A percentile compares a stretch with the other conserved stretches of the same genome.
These are phyloP conservation scores for Glycyrrhiza uralensis DNA, from an alignment of 306 rosid genomes.

Conservation along the genomic window DNA sequence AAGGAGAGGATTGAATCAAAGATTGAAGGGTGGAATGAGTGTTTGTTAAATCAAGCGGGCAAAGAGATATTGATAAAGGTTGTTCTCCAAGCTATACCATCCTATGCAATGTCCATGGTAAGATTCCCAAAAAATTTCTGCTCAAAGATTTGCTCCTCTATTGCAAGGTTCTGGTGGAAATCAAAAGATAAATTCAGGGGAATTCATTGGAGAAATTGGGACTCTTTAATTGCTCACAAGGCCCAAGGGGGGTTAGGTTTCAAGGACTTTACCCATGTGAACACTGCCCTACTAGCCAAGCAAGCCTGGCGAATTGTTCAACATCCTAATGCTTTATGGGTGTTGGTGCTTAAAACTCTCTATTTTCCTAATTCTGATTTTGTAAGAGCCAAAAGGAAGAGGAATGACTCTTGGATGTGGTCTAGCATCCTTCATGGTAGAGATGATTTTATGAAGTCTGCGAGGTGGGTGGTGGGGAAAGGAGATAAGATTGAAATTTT, in stretches of 20 bases:
- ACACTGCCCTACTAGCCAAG: not conserved
- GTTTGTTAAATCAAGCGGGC: not conserved
- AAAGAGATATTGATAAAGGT: not conserved
- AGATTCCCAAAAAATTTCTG: not conserved
- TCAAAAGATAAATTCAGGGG: not conserved
- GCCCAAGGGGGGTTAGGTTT: not conserved
- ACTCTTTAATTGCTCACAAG: not conserved
- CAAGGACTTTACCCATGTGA: not conserved
- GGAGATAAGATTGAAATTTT: too few relatives aligned
- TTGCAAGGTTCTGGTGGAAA: not conserved
- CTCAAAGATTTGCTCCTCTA: not conserved
- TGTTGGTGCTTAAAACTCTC: too few relatives aligned
- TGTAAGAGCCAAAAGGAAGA: too few relatives aligned
- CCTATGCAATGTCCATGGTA: not conserved
- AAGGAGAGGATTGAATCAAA: not conserved
- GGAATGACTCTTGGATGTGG: too few relatives aligned
- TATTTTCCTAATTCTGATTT: too few relatives aligned
- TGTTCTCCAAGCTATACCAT: not conserved
- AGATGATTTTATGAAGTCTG: too few relatives aligned
- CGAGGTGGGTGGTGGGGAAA: too few relatives aligned
- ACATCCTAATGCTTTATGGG: too few relatives aligned
- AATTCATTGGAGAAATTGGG: not conserved
- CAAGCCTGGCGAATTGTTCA: not conserved
- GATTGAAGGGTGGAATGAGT: not conserved
- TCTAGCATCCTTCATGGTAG: too few relatives aligned